phyloP scores from a whole-genome alignment of 2,329 filamentous ascomycete genomes.

The Fusarium hainanense region DNA sequence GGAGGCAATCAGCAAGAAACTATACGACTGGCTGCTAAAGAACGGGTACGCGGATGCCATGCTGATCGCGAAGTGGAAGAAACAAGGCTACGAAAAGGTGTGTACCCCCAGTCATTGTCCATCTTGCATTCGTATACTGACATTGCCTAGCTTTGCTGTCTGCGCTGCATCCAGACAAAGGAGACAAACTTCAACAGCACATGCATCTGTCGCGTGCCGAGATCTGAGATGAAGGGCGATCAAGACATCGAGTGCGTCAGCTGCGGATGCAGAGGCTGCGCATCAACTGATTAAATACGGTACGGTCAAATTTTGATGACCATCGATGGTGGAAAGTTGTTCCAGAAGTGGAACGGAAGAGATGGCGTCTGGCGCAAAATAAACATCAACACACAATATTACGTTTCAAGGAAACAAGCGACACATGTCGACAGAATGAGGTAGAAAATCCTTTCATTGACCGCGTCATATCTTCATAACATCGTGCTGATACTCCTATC shows the following conservation, averaged over 20 bases:
- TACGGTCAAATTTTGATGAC: neutral
- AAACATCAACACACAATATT: slow-evolving; percentile 18
- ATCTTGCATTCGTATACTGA: slow-evolving; percentile 39
- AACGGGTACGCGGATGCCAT: slow-evolving; percentile 95
- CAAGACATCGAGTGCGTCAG: slow-evolving; percentile 93
- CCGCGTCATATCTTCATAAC: slow-evolving; percentile 46
- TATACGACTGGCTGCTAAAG: slow-evolving; percentile 97
- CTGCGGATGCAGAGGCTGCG: slow-evolving; percentile 92
- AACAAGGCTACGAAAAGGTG: slow-evolving; percentile 98
- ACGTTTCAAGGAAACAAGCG: slow-evolving; percentile 15
- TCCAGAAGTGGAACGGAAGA: slow-evolving; percentile 15
- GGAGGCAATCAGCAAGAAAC: slow-evolving; percentile 88
- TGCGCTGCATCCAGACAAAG: slow-evolving; percentile 98
- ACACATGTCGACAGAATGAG: slow-evolving; percentile 43
- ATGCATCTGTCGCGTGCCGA: slow-evolving; percentile 95
- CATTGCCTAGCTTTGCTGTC: slow-evolving; percentile 79
- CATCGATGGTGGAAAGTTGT: neutral
- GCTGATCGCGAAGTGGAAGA: slow-evolving; percentile 99
- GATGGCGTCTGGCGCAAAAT: slow-evolving; percentile 43
- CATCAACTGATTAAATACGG: slow-evolving; percentile 76
- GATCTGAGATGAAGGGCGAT: slow-evolving; percentile 87
- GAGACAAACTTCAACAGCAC: slow-evolving; percentile 99
- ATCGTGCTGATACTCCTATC: slow-evolving; percentile 50
- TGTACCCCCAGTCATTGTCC: slow-evolving; percentile 40
- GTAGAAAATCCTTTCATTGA: slow-evolving; percentile 52